Base-by-base conservation (phyloP, 75 land plant genomes). In the Pseudotsuga menziesii region DNA sequence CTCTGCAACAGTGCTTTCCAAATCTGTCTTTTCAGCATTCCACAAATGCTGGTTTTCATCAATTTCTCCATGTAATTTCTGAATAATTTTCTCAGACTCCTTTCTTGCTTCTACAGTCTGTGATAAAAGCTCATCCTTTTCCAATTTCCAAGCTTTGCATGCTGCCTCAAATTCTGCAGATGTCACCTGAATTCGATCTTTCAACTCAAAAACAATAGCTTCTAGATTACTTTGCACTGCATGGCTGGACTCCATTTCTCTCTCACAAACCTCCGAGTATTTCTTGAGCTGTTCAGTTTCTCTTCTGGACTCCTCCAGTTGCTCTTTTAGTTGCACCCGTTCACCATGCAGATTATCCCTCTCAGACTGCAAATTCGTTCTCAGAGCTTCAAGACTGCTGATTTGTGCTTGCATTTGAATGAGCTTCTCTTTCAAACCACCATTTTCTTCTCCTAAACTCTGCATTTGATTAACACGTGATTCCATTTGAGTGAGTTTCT, bases 81-180 rank as follows among this genome's bases (percentile, higher is more conserved):
- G n/a, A 20, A 15, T 58, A 58, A 2, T 20, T 58, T 58, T 58
- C n/a, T 58, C 59, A 58, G n/a, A 58, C 5, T 67, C 48, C 6
- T 17, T 39, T 67, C 20, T 17, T 35, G 41, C 44, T 67, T 22
- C 48, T 19, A 5, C 41, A 36, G 36, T n/a, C 41, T 67, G 48
- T 67, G 71, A 67, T 29, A 36, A 67, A 67, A 67, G 48, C 19
- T 17, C 39, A 16, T 32, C 35, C 48, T 67, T 67, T 67, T 67
- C 71, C 17, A 20, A 17, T 67, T 67, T 48, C 71, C 41, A 67
- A 67, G 71, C 7, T 15, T 35, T 36, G 44, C 8, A 22, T 17
- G 71, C 44, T 36, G 17, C 48, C 48, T 35, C 22, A 19, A 41
- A 67, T 1, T 67, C 71, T 67, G 17, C 44, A 36, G 48, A 67